phyloP scores from a whole-genome alignment of 2,329 filamentous ascomycete genomes.

The Beauveria pseudobassiana region DNA sequence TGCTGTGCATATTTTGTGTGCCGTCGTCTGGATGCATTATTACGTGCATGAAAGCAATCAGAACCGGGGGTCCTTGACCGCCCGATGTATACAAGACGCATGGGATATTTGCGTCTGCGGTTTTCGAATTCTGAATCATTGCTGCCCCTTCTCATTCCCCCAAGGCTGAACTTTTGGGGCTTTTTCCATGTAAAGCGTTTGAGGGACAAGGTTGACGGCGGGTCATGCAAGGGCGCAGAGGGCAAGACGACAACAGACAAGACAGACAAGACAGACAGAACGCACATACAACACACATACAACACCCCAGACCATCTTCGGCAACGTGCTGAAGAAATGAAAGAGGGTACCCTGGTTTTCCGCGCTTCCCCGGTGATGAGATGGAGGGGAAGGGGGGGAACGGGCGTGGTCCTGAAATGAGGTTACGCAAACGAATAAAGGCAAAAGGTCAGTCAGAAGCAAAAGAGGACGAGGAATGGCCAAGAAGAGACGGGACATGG shows the following conservation, averaged over 20 bases:
- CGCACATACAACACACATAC: too few species aligned
- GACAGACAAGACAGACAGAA: too few species aligned
- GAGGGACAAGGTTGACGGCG: too few species aligned
- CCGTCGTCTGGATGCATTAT: neutral
- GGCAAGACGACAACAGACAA: too few species aligned
- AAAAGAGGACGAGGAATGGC: neutral
- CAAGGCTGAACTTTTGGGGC: neutral
- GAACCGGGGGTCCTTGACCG: neutral
- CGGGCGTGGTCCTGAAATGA: neutral
- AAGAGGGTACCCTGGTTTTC: neutral
- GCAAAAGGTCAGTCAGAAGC: neutral
- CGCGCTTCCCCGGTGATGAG: neutral
- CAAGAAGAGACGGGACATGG: neutral
- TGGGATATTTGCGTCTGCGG: neutral
- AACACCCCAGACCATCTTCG: neutral
- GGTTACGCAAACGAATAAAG: neutral
- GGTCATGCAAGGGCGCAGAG: too few species aligned
- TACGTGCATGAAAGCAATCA: slow-evolving; percentile 1
- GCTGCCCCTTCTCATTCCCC: neutral
- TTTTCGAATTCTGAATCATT: neutral
- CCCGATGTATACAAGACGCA: slow-evolving; percentile 1
- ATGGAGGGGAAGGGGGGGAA: neutral
- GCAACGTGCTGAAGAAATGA: neutral
- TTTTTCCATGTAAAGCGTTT: neutral
- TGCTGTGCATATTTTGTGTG: neutral